These are phyloP conservation scores for Rubia occidens DNA, from an alignment of 305 asterid species.

Conservation along the genomic window DNA sequence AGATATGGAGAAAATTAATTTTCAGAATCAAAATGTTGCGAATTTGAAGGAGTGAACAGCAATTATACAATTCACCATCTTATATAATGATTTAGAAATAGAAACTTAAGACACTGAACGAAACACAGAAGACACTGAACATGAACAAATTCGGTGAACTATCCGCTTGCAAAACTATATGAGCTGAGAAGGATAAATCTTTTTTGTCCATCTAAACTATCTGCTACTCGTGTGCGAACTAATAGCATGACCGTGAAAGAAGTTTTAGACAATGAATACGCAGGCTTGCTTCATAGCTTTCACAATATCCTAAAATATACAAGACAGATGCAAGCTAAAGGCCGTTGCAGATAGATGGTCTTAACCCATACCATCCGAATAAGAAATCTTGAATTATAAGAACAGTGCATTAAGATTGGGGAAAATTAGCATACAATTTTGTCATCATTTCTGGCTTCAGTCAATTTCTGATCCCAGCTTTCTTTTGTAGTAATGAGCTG, in stretches of 20 bases:
- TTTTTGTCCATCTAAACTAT: not conserved
- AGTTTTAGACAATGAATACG: not conserved
- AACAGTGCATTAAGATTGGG: not conserved
- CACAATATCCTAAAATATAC: not conserved
- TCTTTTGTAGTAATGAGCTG: conserved; percentile 67
- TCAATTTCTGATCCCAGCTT: conserved; percentile 78
- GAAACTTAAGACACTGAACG: not conserved
- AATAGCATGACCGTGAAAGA: not conserved
- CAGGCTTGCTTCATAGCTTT: not conserved
- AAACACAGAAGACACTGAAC: not conserved
- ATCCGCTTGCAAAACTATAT: not conserved
- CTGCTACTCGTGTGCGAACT: not conserved
- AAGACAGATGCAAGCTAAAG: not conserved
- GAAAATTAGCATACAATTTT: conserved; percentile 46
- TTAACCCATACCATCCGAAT: not conserved
- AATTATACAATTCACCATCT: not conserved
- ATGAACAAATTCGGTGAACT: not conserved
- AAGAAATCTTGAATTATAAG: not conserved
- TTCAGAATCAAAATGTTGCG: not conserved
- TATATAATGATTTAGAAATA: not conserved
- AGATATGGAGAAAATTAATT: not conserved
- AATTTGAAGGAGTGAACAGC: not conserved
- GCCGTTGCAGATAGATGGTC: not conserved
- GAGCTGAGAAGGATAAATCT: not conserved
- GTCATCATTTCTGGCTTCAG: conserved; percentile 58